Base-by-base conservation (phyloP, 305 asterid species). In the Caryopteris hybrid region DNA sequence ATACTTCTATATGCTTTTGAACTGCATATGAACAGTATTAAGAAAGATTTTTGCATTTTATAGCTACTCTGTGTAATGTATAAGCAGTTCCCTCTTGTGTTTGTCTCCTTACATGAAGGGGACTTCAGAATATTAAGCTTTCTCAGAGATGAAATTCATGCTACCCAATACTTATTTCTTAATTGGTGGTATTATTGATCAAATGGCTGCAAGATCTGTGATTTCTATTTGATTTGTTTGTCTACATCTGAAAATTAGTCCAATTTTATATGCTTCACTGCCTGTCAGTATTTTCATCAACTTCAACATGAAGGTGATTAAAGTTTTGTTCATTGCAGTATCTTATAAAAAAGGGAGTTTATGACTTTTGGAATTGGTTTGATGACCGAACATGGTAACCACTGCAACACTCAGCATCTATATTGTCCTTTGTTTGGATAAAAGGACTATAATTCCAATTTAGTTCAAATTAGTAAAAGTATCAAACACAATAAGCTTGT, bases 351-450 rank as follows among this genome's bases (percentile, higher is more conserved):
- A 86, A 80, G 83, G 99, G 99, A 71, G 96, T 95, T 31, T 95
- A 95, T 74, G 98, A 95, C 88, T 95, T 95, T 73, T 95, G 99
- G 99, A 95, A 95, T 61, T 95, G 98, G 97, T 95, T 95, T 82
- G 99, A 95, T 62, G 98, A 95, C 80, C 94, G 99, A 18, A 95
- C 99, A 74, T 92, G 99, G 99, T 95, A 92, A 81, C 57, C 58
- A 23, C 75, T 12, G 53, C 58, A 47, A 47, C 59, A 64, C 22
- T n/a, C 16, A n/a, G 45, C 27, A 39, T 57, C 43, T 65, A 34
- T 59, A 14, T 48, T 57, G 27, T 43, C 16, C 23, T n/a, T n/a
- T n/a, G n/a, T n/a, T n/a, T 55, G 2, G 9, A 27, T 21, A 29
- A 55, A 52, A 29, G 23, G 1, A n/a, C 47, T 58, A 43, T 13